These are phyloP conservation scores for Russula sp. DNA, from an alignment of 768 basidiomycete species.

Conservation along the genomic window DNA sequence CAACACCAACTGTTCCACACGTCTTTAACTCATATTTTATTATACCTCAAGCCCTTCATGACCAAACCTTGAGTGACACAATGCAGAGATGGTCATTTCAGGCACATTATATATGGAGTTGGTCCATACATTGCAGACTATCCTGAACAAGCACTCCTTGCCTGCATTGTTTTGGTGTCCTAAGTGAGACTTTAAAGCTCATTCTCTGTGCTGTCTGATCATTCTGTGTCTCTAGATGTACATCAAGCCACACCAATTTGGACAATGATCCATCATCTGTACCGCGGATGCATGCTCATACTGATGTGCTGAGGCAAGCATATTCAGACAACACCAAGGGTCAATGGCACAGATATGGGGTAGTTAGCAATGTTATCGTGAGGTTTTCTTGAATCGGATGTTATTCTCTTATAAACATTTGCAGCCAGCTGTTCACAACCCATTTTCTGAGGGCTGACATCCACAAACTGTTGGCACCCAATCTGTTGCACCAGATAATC, in stretches of 20 bases:
- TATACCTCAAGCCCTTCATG: not conserved
- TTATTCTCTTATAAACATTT: not conserved
- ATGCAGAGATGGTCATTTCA: constrained; percentile 29
- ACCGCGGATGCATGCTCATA: no score
- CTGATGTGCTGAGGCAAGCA: constrained; percentile 4
- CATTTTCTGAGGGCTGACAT: not conserved
- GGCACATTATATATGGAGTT: no score
- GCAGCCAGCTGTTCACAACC: not conserved
- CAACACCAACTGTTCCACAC: no score
- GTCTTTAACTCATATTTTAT: not conserved
- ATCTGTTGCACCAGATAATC: constrained; percentile 26
- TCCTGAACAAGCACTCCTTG: constrained; percentile 32
- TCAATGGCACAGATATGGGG: not conserved
- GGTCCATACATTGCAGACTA: constrained; percentile 35
- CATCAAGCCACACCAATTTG: not conserved
- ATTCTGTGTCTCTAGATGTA: constrained; percentile 1
- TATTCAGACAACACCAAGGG: no score
- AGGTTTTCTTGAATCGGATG: no score
- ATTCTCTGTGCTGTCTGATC: not conserved
- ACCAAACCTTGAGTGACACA: not conserved
- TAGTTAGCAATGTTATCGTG: not conserved
- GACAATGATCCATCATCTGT: no score
- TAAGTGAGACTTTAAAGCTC: constrained; percentile 15
- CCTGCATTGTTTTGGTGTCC: constrained; percentile 24
- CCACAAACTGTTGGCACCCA: not conserved